Percentiles rank a stretch among this genome's conserved stretches.
Evolutionary conservation across 176 grass and related monocot species (phyloP).

Genomic region (Eragrostis nindensis): DNA sequence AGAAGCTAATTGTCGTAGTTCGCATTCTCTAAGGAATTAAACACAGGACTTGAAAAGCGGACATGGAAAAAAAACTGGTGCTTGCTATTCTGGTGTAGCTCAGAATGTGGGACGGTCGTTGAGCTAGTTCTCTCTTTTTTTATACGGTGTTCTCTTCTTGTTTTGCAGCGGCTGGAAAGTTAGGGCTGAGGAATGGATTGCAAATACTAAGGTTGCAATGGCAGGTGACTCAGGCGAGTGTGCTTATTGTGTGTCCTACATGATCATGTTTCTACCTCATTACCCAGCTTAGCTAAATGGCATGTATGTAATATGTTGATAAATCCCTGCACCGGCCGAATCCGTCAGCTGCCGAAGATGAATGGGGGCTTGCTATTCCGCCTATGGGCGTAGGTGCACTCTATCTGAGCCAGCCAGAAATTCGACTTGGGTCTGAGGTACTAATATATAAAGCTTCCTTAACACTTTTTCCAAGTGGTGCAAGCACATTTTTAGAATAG

Average conservation of each 20-base stretch:
- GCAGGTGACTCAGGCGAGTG: not conserved
- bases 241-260: not conserved
- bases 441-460: not conserved
- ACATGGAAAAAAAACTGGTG: no score
- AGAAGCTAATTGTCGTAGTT: no score
- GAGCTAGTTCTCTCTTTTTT: constrained; percentile 1
- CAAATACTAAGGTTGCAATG: constrained; percentile 24
- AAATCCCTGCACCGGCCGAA: not conserved
- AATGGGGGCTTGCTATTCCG: constrained; percentile 60
- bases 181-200: constrained; percentile 53
- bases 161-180: constrained; percentile 61
- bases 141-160: not conserved
- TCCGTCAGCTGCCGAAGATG: constrained; percentile 28
- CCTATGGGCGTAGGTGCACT: constrained; percentile 56
- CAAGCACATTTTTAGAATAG: not conserved
- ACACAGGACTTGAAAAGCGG: no score
- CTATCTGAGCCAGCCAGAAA: constrained; percentile 30
- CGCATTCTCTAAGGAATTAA: no score
- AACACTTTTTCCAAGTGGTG: not conserved
- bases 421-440: constrained; percentile 52
- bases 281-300: not conserved
- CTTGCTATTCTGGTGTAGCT: no score
- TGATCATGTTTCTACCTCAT: not conserved
- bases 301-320: constrained; percentile 19
- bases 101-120: no score